These are phyloP conservation scores for Solanum clarkiae DNA, from an alignment of 257 asterid species.

Conservation along the genomic window DNA sequence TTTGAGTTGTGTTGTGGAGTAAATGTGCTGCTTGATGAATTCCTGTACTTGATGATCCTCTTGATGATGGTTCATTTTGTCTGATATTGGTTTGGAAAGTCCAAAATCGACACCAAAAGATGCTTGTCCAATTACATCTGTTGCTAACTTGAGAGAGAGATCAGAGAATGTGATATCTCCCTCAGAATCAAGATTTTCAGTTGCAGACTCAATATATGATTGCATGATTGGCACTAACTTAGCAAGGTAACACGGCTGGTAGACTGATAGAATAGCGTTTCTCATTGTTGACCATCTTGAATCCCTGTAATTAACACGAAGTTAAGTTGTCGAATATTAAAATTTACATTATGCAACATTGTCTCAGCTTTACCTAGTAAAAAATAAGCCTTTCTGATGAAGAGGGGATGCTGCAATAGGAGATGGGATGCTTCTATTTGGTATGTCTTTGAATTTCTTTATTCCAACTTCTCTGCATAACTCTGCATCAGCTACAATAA, in stretches of 20 bases:
- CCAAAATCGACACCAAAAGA: constrained; percentile 91
- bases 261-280: constrained; percentile 67
- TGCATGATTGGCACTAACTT: constrained; percentile 83
- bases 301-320: constrained; percentile 35
- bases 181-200: constrained; percentile 39
- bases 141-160: constrained; percentile 73
- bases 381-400: constrained; percentile 93
- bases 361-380: constrained; percentile 40
- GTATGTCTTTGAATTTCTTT: constrained; percentile 56
- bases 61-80: background rate
- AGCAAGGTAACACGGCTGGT: constrained; percentile 92
- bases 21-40: constrained; percentile 76
- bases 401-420: constrained; percentile 91
- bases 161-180: constrained; percentile 60
- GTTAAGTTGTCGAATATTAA: background rate
- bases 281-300: constrained; percentile 90
- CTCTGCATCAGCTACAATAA: constrained; percentile 84
- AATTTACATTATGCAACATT: background rate
- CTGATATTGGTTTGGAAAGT: constrained; percentile 49
- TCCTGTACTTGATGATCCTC: constrained; percentile 39
- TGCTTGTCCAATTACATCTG: constrained; percentile 83
- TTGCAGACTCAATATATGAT: constrained; percentile 46
- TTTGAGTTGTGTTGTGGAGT: constrained; percentile 85
- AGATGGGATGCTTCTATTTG: constrained; percentile 92
- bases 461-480: constrained; percentile 89